A percentile compares a stretch with the other conserved stretches of the same genome.
These are phyloP conservation scores for Curvularia sp. DNA, from an alignment of 2,329 filamentous ascomycete species.

Conservation along the genomic window DNA sequence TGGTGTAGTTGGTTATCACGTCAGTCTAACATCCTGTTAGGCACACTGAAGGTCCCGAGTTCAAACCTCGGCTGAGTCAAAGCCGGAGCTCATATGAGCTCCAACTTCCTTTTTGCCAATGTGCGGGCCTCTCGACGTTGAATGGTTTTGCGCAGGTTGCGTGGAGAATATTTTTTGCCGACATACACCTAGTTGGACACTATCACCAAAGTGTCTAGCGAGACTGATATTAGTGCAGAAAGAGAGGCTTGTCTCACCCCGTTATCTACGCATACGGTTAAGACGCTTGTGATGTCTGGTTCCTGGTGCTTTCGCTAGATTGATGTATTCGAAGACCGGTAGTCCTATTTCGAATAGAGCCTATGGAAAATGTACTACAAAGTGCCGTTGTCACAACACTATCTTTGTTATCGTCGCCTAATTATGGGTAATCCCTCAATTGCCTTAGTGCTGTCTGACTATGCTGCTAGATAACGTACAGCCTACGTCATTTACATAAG, in stretches of 20 bases:
- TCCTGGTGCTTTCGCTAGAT: neutral
- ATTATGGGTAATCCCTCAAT: neutral
- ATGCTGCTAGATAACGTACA: neutral
- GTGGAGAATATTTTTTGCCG: neutral
- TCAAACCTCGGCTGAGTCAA: conserved; percentile 30
- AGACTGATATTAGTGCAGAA: neutral
- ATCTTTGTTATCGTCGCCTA: neutral
- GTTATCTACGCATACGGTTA: neutral
- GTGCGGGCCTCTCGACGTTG: neutral
- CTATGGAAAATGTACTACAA: neutral
- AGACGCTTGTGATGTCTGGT: neutral
- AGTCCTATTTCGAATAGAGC: neutral
- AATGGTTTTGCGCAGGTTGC: neutral
- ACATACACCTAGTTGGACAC: neutral
- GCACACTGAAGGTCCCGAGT: conserved; percentile 24
- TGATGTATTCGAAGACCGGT: neutral
- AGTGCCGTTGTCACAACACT: neutral
- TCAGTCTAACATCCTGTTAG: conserved; percentile 51
- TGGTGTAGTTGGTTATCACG: conserved; percentile 58
- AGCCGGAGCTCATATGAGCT: conserved; percentile 7
- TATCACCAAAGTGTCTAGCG: neutral
- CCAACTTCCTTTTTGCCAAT: neutral
- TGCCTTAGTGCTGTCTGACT: neutral
- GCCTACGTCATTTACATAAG: neutral
- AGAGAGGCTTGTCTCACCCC: neutral